Base-by-base conservation (phyloP, 805 yeast species). In the Pichia scutulata region DNA sequence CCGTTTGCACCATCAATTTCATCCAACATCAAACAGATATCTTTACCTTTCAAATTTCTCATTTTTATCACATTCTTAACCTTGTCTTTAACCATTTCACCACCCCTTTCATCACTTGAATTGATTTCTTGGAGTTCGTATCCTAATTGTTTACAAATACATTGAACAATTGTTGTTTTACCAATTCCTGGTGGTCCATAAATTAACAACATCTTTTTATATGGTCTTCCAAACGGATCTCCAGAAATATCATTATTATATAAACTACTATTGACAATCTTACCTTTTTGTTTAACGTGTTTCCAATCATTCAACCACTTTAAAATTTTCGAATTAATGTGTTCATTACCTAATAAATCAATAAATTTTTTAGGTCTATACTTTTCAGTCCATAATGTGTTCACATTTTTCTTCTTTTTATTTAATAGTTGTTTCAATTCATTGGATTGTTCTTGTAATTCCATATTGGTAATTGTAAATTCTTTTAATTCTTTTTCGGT, bases 141-240 rank as follows among this genome's bases (percentile, higher is more conserved):
- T 0, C 95, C 95, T 39, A 86, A 77, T 55, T 87, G 96, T 43
- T 73, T 75, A 3, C 96, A 93, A 37, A 89, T 75, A 1, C 89
- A 78, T 60, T 90, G 97, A 0, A 92, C 88, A 2, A 89, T 82
- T 0, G 93, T 79, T 0, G 98, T 90, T 62, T 92, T 92, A 10
- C 99, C 99, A 18, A 85, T 74, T 2, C 99, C 99, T 0, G 96
- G 89, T 0, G 96, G 93, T 0, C 99, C 99, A 62, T 84, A 89
- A 12, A 93, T 76, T 40, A 93, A 69, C 21, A 93, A 62, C 0
- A 93, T 73, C 55, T 80, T 84, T 47, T 75, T 75, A 16, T 65
- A 69, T 0, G 90, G 90, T 49, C 90, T 69, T 26, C 76, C 72
- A 40, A 76, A 71, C 0, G 79, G 77, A 60, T 83, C 89, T 1